Conservation (phyloP, 1,139 yeast species). For the Meyerozyma guilliermondii region DNA sequence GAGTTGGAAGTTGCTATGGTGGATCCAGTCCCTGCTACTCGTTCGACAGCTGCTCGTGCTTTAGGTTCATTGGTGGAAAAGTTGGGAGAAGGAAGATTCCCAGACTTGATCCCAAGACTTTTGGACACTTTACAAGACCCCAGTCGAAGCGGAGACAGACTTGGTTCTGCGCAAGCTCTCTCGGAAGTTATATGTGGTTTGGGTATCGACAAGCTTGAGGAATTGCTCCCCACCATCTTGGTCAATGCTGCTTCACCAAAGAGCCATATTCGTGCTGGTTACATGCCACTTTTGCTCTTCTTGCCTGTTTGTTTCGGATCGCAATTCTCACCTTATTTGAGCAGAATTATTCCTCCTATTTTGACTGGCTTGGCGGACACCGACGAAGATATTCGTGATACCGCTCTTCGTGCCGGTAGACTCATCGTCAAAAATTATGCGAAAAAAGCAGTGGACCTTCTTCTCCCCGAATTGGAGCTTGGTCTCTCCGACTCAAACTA, state of each 20-base stretch:
- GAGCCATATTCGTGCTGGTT: slow-evolving; percentile 82
- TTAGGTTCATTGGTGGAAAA: slow-evolving; percentile 94
- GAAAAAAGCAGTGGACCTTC: slow-evolving; percentile 83
- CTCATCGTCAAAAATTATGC: slow-evolving; percentile 90
- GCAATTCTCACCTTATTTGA: slow-evolving; percentile 85
- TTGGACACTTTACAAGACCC: slow-evolving; percentile 76
- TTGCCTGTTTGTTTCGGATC: slow-evolving; percentile 94
- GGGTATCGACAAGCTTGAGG: slow-evolving; percentile 84
- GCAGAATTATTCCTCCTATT: slow-evolving; percentile 83
- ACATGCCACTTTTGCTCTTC: slow-evolving; percentile 82
- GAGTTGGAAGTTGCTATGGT: slow-evolving; percentile 95
- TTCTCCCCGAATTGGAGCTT: slow-evolving; percentile 87
- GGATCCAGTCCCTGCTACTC: slow-evolving; percentile 95
- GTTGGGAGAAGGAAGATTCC: slow-evolving; percentile 94
- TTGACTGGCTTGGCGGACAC: slow-evolving; percentile 86
- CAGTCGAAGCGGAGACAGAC: slow-evolving; percentile 80
- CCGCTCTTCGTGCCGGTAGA: slow-evolving; percentile 89
- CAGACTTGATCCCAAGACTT: slow-evolving; percentile 80
- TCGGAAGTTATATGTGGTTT: slow-evolving; percentile 92
- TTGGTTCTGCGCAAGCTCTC: slow-evolving; percentile 96
- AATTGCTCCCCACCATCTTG: slow-evolving; percentile 74
- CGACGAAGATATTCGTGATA: slow-evolving; percentile 83
- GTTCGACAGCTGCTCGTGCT: slow-evolving; percentile 97
- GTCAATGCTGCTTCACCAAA: slow-evolving; percentile 65
- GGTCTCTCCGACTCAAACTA: slow-evolving; percentile 82